phyloP scores from a whole-genome alignment of 2,329 filamentous ascomycete genomes.

The Cercospora zeina region DNA sequence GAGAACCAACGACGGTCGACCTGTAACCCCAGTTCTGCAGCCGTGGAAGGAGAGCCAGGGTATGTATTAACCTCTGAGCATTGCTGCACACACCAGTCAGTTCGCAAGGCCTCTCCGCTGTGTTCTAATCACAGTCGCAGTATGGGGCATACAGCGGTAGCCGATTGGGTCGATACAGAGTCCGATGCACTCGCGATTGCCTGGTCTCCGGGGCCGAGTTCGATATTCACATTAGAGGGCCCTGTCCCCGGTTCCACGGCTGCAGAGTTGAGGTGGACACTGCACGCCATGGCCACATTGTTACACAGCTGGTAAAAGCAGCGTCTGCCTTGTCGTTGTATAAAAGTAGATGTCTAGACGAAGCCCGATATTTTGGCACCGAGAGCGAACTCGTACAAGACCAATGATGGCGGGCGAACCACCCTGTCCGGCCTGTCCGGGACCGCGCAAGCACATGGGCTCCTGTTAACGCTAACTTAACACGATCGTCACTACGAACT shows the following conservation, averaged over 20 bases:
- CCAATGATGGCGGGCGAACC: background rate
- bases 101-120: too few species aligned
- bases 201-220: too few species aligned
- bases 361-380: background rate
- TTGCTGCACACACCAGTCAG: too few species aligned
- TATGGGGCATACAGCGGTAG: too few species aligned
- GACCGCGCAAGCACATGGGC: background rate
- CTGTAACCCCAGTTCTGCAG: background rate
- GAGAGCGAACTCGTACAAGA: background rate
- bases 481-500: background rate
- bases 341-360: background rate
- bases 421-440: conserved; percentile 2
- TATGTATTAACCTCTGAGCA: too few species aligned
- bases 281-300: background rate
- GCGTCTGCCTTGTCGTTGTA: background rate
- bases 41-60: too few species aligned
- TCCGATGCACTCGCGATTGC: too few species aligned
- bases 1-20: background rate
- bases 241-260: too few species aligned
- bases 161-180: too few species aligned
- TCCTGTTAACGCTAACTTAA: background rate
- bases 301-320: conserved; percentile 1
- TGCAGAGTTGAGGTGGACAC: too few species aligned
- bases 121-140: too few species aligned
- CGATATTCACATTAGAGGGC: too few species aligned